Conservation (phyloP, 106 monocot species). For the Hemerocallis citrina region DNA sequence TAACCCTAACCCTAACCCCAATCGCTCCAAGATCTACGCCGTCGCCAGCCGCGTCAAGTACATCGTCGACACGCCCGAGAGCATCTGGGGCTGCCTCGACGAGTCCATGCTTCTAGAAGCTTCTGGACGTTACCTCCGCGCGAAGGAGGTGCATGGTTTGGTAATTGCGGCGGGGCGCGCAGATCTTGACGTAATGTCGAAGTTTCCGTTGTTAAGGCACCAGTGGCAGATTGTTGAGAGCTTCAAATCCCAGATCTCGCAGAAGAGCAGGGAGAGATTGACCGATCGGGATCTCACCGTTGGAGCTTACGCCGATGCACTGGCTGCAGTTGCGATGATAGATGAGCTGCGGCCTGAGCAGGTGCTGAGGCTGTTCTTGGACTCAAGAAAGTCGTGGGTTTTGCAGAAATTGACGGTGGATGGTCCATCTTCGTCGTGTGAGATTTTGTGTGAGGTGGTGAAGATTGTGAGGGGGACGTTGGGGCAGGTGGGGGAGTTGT, state of each 20-base stretch:
- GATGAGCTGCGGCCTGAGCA: slow-evolving; percentile 65
- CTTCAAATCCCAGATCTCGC: slow-evolving; percentile 81
- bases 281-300: slow-evolving; percentile 42
- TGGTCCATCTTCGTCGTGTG: slow-evolving; percentile 14
- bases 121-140: slow-evolving; percentile 76
- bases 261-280: slow-evolving; percentile 64
- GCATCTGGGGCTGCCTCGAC: slow-evolving; percentile 90
- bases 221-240: slow-evolving; percentile 97
- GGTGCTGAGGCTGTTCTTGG: slow-evolving; percentile 50
- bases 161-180: slow-evolving; percentile 11
- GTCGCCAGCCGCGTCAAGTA: slow-evolving; percentile 86
- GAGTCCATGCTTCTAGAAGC: slow-evolving; percentile 89
- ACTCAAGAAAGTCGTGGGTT: slow-evolving; percentile 82
- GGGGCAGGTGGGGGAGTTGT: slow-evolving; percentile 77
- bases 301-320: slow-evolving; percentile 70
- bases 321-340: slow-evolving; percentile 69
- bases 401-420: slow-evolving; percentile 41
- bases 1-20: slow-evolving; percentile 12
- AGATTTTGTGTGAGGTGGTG: slow-evolving; percentile 46
- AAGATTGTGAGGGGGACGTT: slow-evolving; percentile 46
- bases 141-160: slow-evolving; percentile 55
- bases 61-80: slow-evolving; percentile 88
- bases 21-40: slow-evolving; percentile 44
- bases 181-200: slow-evolving; percentile 25
- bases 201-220: slow-evolving; percentile 76